Percentiles rank a stretch among this genome's conserved stretches.
Evolutionary conservation across 2,329 filamentous ascomycete species (phyloP).

Genomic region (Ophiostoma ips): DNA sequence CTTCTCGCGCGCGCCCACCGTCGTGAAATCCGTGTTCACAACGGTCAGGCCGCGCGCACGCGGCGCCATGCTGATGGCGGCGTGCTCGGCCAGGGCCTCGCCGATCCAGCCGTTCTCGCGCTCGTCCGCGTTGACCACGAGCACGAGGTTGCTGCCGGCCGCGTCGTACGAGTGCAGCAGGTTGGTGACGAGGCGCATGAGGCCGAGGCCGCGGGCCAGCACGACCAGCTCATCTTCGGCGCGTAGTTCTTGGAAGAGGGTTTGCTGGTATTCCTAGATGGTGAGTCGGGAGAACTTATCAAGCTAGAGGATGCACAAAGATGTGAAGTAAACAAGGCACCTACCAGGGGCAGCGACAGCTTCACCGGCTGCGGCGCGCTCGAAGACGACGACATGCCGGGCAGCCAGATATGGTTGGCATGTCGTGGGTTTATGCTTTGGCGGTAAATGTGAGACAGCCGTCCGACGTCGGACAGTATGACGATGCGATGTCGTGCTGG

Average conservation of each 20-base stretch:
- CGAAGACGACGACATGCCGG: constrained; percentile 34
- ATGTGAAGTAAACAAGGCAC: constrained; percentile 10
- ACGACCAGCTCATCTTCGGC: constrained; percentile 88
- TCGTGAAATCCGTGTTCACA: constrained; percentile 90
- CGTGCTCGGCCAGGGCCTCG: constrained; percentile 89
- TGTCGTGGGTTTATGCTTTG: neutral
- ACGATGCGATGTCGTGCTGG: too few species aligned
- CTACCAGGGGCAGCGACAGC: constrained; percentile 62
- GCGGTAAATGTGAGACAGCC: neutral
- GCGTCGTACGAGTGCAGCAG: constrained; percentile 94
- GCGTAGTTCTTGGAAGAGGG: constrained; percentile 81
- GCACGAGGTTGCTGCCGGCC: constrained; percentile 80
- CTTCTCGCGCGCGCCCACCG: constrained; percentile 73
- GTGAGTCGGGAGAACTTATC: neutral
- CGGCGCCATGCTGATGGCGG: constrained; percentile 60
- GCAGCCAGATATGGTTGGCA: constrained; percentile 1
- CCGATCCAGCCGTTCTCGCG: constrained; percentile 95
- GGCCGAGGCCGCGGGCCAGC: constrained; percentile 78
- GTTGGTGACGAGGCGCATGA: constrained; percentile 88
- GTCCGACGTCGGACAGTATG: too few species aligned
- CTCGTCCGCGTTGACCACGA: constrained; percentile 80
- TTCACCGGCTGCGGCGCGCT: constrained; percentile 57
- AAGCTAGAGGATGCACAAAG: too few species aligned
- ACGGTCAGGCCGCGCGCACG: constrained; percentile 67
- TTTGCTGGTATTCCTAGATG: constrained; percentile 76